Base-by-base conservation (phyloP, 768 basidiomycete species). In the Mycena haematopus region DNA sequence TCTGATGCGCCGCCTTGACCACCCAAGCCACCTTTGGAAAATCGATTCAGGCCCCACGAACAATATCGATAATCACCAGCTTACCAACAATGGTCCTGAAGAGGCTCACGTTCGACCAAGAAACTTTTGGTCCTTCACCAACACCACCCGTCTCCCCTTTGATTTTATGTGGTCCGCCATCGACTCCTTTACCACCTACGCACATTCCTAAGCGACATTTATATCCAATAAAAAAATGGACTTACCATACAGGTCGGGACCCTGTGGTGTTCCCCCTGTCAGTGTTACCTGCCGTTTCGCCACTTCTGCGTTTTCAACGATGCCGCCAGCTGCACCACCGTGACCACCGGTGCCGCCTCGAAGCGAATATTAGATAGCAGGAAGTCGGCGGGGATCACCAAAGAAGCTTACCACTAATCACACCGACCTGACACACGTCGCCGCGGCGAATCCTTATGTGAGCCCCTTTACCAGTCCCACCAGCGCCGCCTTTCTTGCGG, bases 61-160 rank as follows among this genome's bases (percentile, higher is more conserved):
- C 6, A n/a, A 3, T n/a, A n/a, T n/a, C 9, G 6, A 2, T 42
- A 7, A 0, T n/a, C 0, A n/a, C 15, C 1, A n/a, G 15, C 22
- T 45, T 45, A 22, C 44, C 44, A 17, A 2, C 1, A 24, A 45
- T 45, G 1, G 21, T 7, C 21, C 6, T 22, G 44, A 45, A 45
- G 9, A 45, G 22, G 44, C 9, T n/a, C 1, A 45, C 44, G 22
- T 13, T 1, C 15, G 2, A 3, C 10, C 21, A 1, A 10, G 21
- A 0, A 22, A 45, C 8, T 24, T 45, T n/a, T 3, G 40, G 40
- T 19, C 19, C 40, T n/a, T 24, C 21, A 11, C 44, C 44, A 17
- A 24, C 1, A 17, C 44, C 44, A 22, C 44, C 44, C 0, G 6
- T 21, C 9, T 8, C 44, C 6, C 44, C 44, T 24, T 6, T 1